phyloP scores from a whole-genome alignment of 139 green algal genomes.

The Chlorokybus atmophyticus region DNA sequence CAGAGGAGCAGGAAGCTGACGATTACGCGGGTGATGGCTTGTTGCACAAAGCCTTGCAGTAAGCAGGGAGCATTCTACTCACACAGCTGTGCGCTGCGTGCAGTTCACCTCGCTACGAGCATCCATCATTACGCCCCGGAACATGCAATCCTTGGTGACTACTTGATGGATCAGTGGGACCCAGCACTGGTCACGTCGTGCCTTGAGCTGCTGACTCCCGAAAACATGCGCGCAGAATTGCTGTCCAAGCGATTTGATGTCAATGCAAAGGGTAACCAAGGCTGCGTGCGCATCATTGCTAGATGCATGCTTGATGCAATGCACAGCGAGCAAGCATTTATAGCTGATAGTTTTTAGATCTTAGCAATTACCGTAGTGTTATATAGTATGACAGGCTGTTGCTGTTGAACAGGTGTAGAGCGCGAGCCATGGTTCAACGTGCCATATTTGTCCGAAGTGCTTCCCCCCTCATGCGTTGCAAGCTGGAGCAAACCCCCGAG shows the following conservation, averaged over 20 bases:
- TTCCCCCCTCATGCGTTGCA: slow-evolving; percentile 8
- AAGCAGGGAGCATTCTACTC: too few species aligned
- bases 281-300: too few species aligned
- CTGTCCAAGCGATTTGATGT: slow-evolving; percentile 15
- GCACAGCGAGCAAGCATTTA: too few species aligned
- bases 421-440: slow-evolving; percentile 32
- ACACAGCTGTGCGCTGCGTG: too few species aligned
- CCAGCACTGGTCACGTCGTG: slow-evolving; percentile 10
- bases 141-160: slow-evolving; percentile 22
- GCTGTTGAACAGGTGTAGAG: slow-evolving; percentile 10
- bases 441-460: slow-evolving; percentile 6
- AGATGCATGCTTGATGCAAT: too few species aligned
- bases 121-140: slow-evolving; percentile 14
- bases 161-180: slow-evolving; percentile 28
- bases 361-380: too few species aligned
- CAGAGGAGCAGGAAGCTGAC: slow-evolving; percentile 70
- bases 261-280: too few species aligned
- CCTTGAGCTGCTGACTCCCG: slow-evolving; percentile 9
- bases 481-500: slow-evolving; percentile 13
- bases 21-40: too few species aligned
- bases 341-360: too few species aligned
- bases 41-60: too few species aligned
- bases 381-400: too few species aligned
- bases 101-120: too few species aligned
- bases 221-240: slow-evolving; percentile 24